Evolutionary conservation across 2,329 filamentous ascomycete genomes (phyloP).

Genomic region (Hypomyces perniciosus): DNA sequence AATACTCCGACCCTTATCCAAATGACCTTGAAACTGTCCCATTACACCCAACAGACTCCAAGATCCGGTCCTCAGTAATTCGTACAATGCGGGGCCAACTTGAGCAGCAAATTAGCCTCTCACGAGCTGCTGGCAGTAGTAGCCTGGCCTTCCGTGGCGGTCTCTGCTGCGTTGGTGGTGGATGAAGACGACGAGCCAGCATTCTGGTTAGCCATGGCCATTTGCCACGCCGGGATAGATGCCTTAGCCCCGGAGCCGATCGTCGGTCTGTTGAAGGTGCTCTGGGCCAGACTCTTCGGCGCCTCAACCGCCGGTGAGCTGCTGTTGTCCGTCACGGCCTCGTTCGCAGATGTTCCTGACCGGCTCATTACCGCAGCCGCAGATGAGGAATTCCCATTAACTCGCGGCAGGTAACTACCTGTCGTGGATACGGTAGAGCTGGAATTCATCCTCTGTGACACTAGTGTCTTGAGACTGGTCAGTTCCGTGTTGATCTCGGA

Average conservation of each 20-base stretch:
- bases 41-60: slow-evolving; percentile 1
- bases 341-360: not conserved
- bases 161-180: slow-evolving; percentile 5
- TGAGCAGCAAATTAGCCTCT: not conserved
- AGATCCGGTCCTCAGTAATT: not conserved
- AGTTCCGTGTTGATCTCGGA: slow-evolving; percentile 83
- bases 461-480: slow-evolving; percentile 84
- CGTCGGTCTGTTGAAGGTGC: slow-evolving; percentile 33
- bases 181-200: slow-evolving; percentile 4
- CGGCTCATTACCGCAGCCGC: slow-evolving; percentile 9
- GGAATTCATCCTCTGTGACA: slow-evolving; percentile 56
- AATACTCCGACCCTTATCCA: slow-evolving; percentile 7
- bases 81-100: slow-evolving; percentile 4
- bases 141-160: not conserved
- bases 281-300: slow-evolving; percentile 26
- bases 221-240: slow-evolving; percentile 74
- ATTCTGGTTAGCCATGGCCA: slow-evolving; percentile 58
- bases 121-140: slow-evolving; percentile 11
- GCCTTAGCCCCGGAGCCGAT: slow-evolving; percentile 45
- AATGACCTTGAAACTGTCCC: slow-evolving; percentile 5
- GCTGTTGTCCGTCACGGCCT: slow-evolving; percentile 20
- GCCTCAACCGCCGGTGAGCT: slow-evolving; percentile 25
- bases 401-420: slow-evolving; percentile 20
- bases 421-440: slow-evolving; percentile 19
- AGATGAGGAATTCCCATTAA: slow-evolving; percentile 16